Conservation (phyloP, 805 yeast species). For the Zygotorulaspora chibaensis region DNA sequence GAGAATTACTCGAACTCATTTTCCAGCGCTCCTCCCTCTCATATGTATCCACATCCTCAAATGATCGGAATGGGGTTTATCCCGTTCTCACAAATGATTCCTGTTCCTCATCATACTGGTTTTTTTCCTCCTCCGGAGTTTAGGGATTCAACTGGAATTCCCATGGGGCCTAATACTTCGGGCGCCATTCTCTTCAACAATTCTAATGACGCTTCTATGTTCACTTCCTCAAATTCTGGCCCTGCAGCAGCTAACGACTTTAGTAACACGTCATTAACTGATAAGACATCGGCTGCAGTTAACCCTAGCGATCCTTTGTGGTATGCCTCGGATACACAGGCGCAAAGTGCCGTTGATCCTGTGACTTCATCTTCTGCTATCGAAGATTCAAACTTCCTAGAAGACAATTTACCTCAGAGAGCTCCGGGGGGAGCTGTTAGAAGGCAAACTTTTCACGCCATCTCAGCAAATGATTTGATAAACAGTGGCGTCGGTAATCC, state of each 20-base stretch:
- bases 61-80: conserved; percentile 33
- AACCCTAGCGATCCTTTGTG: conserved; percentile 20
- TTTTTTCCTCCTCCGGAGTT: conserved; percentile 27
- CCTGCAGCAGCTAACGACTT: conserved; percentile 11
- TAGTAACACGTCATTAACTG: conserved; percentile 2
- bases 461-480: conserved; percentile 25
- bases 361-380: conserved; percentile 5
- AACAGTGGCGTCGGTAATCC: conserved; percentile 6
- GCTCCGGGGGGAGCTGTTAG: conserved; percentile 20
- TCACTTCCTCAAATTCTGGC: conserved; percentile 3
- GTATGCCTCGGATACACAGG: conserved; percentile 10
- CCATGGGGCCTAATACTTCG: conserved; percentile 1
- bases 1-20: conserved; percentile 1
- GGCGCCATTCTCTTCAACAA: conserved; percentile 12
- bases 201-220: conserved; percentile 18
- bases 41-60: conserved; percentile 23
- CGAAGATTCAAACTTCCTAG: conserved; percentile 13
- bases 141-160: conserved; percentile 11
- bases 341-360: conserved; percentile 10
- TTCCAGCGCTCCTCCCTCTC: conserved; percentile 16
- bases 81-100: conserved; percentile 34
- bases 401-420: conserved; percentile 11
- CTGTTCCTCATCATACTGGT: conserved; percentile 28
- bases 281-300: conserved; percentile 5
- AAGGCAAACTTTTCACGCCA: conserved; percentile 34